These are phyloP conservation scores for Fusarium beomiforme DNA, from an alignment of 2,329 filamentous ascomycete genomes.

Conservation along the genomic window DNA sequence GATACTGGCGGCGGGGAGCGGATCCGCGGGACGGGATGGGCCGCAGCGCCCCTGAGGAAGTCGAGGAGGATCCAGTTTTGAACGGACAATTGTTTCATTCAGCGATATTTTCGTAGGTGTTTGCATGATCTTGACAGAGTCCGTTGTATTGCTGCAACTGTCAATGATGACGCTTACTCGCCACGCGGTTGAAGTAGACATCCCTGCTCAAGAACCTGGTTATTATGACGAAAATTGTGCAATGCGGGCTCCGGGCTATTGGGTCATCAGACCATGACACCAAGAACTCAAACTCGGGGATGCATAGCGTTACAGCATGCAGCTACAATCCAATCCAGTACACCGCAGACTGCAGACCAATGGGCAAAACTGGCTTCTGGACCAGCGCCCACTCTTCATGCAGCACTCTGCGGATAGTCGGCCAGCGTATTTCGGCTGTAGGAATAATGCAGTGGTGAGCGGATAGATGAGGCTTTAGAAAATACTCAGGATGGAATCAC, in stretches of 20 bases:
- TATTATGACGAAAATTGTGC: slow-evolving; percentile 30
- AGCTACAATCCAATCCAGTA: slow-evolving; percentile 25
- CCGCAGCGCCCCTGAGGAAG: slow-evolving; percentile 37
- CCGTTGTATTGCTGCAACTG: neutral
- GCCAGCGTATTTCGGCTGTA: slow-evolving; percentile 20
- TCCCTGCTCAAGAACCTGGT: slow-evolving; percentile 13
- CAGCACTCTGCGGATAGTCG: neutral
- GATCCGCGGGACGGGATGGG: slow-evolving; percentile 41
- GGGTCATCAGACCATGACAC: slow-evolving; percentile 30
- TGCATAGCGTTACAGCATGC: slow-evolving; percentile 38
- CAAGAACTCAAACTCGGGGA: slow-evolving; percentile 35
- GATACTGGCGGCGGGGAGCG: slow-evolving; percentile 32
- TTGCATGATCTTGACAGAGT: neutral
- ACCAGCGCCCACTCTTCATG: neutral
- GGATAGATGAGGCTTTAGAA: neutral
- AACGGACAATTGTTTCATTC: slow-evolving; percentile 12
- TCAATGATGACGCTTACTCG: neutral
- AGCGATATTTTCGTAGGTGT: neutral
- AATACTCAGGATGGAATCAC: neutral
- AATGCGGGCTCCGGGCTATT: slow-evolving; percentile 15
- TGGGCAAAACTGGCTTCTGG: slow-evolving; percentile 6
- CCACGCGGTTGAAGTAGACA: slow-evolving; percentile 1
- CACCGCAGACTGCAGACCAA: neutral
- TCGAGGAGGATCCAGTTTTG: slow-evolving; percentile 12
- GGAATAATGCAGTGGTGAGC: slow-evolving; percentile 3